phyloP scores from a whole-genome alignment of 2,329 filamentous ascomycete species.

The Aspergillus hiratsukae region DNA sequence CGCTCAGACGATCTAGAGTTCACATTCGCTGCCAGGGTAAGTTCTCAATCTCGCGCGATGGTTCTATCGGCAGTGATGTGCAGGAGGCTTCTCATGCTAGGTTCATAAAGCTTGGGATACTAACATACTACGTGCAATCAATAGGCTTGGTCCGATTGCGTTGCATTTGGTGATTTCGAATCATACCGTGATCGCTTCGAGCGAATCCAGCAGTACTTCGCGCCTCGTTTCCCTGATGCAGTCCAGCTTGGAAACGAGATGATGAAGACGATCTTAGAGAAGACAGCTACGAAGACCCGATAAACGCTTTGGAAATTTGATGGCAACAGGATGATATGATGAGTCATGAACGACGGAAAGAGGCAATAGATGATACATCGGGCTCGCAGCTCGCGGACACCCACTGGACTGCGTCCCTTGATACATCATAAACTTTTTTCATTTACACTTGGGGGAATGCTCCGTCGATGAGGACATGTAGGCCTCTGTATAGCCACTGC shows the following conservation, averaged over 20 bases:
- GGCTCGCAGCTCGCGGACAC: too few species aligned
- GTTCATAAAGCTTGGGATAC: neutral
- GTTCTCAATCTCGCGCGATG: constrained; percentile 14
- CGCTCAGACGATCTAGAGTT: constrained; percentile 96
- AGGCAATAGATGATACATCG: neutral
- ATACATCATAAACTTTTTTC: neutral
- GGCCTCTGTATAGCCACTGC: neutral
- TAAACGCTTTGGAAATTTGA: neutral
- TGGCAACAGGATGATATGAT: neutral
- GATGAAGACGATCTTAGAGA: constrained; percentile 92
- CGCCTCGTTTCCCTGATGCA: constrained; percentile 82
- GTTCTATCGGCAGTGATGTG: neutral
- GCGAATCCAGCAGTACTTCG: constrained; percentile 85
- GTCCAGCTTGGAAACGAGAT: constrained; percentile 88
- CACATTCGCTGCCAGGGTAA: constrained; percentile 81
- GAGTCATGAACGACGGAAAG: neutral
- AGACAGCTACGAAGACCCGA: constrained; percentile 45
- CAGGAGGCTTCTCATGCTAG: neutral
- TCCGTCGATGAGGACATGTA: neutral
- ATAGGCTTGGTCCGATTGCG: constrained; percentile 88
- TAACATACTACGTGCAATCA: constrained; percentile 5
- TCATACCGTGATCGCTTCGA: constrained; percentile 89
- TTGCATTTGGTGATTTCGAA: constrained; percentile 85
- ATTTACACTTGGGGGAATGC: neutral
- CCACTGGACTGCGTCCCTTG: too few species aligned